These are phyloP conservation scores for Gonapodya sp. DNA, from an alignment of 192 early-diverging fungal genomes.

Conservation along the genomic window DNA sequence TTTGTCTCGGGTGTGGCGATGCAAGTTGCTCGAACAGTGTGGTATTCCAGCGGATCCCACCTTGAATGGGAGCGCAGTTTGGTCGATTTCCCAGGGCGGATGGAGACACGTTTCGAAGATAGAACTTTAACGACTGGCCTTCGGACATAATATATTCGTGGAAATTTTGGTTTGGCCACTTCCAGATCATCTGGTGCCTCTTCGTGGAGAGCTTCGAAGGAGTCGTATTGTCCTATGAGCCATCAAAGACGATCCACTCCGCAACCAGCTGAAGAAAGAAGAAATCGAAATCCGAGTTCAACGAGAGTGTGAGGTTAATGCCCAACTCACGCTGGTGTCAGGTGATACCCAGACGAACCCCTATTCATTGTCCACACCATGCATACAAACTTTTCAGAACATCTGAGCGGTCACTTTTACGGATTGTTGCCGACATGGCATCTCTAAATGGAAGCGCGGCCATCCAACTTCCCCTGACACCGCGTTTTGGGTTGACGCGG, in stretches of 20 bases:
- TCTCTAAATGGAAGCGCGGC: not conserved
- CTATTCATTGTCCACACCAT: no score
- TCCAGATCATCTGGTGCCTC: not conserved
- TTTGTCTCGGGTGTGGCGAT: not conserved
- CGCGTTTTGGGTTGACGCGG: not conserved
- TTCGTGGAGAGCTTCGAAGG: no score
- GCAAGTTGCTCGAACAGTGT: not conserved
- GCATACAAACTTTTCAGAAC: no score
- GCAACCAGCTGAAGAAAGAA: not conserved
- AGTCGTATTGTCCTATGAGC: not conserved
- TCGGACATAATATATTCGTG: not conserved
- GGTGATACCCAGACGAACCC: no score
- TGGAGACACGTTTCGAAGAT: not conserved
- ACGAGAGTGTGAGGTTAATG: not conserved
- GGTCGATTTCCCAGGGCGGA: not conserved
- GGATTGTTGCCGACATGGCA: not conserved
- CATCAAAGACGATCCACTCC: not conserved
- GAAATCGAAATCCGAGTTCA: not conserved
- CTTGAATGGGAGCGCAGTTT: not conserved
- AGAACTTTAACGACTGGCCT: not conserved
- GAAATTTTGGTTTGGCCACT: not conserved
- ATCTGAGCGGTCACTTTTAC: no score
- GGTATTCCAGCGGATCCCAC: not conserved
- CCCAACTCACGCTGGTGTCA: no score
- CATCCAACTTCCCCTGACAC: not conserved